Base-by-base conservation (phyloP, 2,329 filamentous ascomycete species). In the Zalaria sp. region DNA sequence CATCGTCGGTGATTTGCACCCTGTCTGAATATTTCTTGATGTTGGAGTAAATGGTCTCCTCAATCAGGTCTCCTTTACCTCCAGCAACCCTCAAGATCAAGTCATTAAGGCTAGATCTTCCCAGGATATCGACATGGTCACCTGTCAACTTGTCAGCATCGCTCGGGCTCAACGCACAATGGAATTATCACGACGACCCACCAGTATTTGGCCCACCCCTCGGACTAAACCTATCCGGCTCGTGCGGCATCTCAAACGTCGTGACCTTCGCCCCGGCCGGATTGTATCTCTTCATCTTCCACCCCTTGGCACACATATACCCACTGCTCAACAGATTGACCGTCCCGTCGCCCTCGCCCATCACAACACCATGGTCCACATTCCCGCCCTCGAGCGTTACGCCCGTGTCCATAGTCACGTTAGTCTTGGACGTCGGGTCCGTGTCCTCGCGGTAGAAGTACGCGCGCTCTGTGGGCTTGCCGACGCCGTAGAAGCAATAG, bases 281-380 rank as follows among this genome's bases (percentile, higher is more conserved):
- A 54, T 98, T 98, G 59, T 93, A 98, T 31, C 91, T 75, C 61
- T 86, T 87, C 61, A 95, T 83, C 44, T 80, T 79, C 91, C 91
- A 98, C 3, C 91, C 91, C 53, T 81, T 86, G 51, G 86, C 82
- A 60, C 91, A 98, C 91, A 98, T 96, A 59, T 96, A 98, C 2
- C 89, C 91, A 1, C 79, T 77, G 51, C 83, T 93, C 7, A 98
- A 65, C n/a, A 98, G 63, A 49, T 88, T 93, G 35, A 98, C 91
- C 0, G 91, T 98, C 1, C 91, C 91, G 52, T 98, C 91, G 3
- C 91, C 91, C 60, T 96, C 91, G 32, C 89, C 89, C 71, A 95
- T 81, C 29, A 93, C 72, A n/a, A 98, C 86, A 25, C 91, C 91
- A 49, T 83, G 91, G 57, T 98, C 88, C 4, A 74, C 61, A 18